These are phyloP conservation scores for Talaromyces sp. DNA, from an alignment of 2,329 filamentous ascomycete genomes.

Conservation along the genomic window DNA sequence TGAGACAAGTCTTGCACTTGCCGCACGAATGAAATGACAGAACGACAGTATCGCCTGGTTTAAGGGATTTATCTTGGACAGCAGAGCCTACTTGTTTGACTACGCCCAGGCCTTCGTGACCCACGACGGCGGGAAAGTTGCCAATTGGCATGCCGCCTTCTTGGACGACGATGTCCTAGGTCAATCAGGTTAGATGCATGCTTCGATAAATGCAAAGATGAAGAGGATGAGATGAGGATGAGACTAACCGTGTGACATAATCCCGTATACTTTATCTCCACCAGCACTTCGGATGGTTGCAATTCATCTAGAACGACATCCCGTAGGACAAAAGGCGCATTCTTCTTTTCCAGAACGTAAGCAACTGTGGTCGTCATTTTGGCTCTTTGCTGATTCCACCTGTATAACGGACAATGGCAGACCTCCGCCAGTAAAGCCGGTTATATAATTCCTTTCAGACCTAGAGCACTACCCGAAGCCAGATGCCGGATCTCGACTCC, in stretches of 20 bases:
- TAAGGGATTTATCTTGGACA: conserved; percentile 24
- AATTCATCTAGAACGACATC: neutral
- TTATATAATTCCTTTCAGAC: neutral
- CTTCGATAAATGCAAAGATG: too few species aligned
- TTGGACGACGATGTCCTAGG: conserved; percentile 1
- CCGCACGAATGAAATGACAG: neutral
- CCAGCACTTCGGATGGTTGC: neutral
- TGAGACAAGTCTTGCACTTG: conserved; percentile 1
- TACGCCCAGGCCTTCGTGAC: conserved; percentile 55
- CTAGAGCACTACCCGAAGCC: neutral
- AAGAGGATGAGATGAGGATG: neutral
- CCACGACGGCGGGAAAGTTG: conserved; percentile 33
- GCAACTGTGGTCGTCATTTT: neutral
- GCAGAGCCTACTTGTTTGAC: conserved; percentile 49
- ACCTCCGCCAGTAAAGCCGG: neutral
- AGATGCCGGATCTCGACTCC: conserved; percentile 6
- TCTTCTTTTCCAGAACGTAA: neutral
- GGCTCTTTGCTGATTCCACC: neutral
- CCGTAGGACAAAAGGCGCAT: neutral
- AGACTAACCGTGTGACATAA: conserved; percentile 1
- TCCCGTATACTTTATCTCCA: conserved; percentile 1
- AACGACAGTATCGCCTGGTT: neutral
- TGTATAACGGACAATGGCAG: too few species aligned
- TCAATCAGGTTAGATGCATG: neutral
- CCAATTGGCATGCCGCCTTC: conserved; percentile 1